These are phyloP conservation scores for Penicillium crystallinum DNA, from an alignment of 495 filamentous ascomycete species.

Conservation along the genomic window DNA sequence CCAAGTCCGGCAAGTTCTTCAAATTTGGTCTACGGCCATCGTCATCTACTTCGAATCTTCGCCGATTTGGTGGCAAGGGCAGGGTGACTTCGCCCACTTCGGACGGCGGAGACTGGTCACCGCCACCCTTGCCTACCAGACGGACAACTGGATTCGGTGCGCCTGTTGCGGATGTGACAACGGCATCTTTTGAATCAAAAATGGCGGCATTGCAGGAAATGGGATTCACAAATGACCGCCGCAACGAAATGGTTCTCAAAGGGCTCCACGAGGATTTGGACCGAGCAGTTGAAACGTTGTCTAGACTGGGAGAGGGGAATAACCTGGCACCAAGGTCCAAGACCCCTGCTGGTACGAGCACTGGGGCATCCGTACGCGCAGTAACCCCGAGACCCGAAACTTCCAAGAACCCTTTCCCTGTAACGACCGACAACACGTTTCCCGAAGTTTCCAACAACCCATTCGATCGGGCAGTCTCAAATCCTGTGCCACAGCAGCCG, in stretches of 20 bases:
- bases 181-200: slow-evolving; percentile 60
- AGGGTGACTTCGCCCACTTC: slow-evolving; percentile 25
- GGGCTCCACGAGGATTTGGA: slow-evolving; percentile 78
- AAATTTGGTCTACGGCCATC: slow-evolving; percentile 65
- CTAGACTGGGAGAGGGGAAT: slow-evolving; percentile 67
- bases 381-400: slow-evolving; percentile 13
- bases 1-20: slow-evolving; percentile 74
- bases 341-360: slow-evolving; percentile 29
- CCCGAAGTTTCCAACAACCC: slow-evolving; percentile 35
- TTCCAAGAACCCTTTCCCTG: slow-evolving; percentile 14
- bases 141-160: slow-evolving; percentile 64
- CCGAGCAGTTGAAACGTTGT: slow-evolving; percentile 74
- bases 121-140: slow-evolving; percentile 38
- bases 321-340: slow-evolving; percentile 36
- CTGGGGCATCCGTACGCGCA: slow-evolving; percentile 16
- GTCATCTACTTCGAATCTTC: slow-evolving; percentile 61
- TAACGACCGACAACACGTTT: background rate
- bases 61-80: slow-evolving; percentile 27
- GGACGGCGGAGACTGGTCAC: slow-evolving; percentile 25
- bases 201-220: slow-evolving; percentile 76
- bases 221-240: slow-evolving; percentile 83
- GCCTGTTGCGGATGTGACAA: slow-evolving; percentile 53
- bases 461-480: slow-evolving; percentile 43
- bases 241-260: slow-evolving; percentile 73
- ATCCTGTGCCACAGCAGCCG: slow-evolving; percentile 25